Conservation (phyloP, 148 eudicot species). For the Fagopyrum homotropicum region DNA sequence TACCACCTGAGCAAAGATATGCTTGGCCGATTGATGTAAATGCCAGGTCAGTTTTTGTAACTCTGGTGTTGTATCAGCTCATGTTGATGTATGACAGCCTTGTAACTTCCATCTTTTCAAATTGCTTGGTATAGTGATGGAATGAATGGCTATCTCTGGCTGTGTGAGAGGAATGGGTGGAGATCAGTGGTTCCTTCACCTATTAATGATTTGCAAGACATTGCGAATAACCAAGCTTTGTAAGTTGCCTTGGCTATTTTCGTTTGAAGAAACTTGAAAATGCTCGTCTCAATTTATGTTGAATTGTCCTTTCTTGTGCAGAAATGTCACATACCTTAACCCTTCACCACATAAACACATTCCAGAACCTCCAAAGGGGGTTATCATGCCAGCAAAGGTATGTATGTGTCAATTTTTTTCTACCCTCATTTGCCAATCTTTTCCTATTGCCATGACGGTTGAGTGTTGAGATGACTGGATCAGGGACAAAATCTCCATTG, state of each 20-base stretch:
- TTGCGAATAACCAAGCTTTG: constrained; percentile 57
- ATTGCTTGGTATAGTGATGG: constrained; percentile 47
- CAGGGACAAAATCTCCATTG: neutral
- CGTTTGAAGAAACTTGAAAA: neutral
- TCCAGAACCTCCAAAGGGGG: constrained; percentile 67
- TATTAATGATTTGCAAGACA: constrained; percentile 53
- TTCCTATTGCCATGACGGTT: neutral
- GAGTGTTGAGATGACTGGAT: neutral
- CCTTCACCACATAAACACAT: constrained; percentile 65
- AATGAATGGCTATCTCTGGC: constrained; percentile 87
- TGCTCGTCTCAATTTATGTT: neutral
- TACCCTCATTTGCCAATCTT: neutral
- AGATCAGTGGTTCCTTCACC: constrained; percentile 49
- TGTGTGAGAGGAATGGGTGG: constrained; percentile 68
- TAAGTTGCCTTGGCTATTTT: constrained; percentile 30
- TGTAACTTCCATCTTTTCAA: neutral
- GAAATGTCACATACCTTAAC: constrained; percentile 68
- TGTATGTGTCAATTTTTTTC: neutral
- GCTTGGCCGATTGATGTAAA: constrained; percentile 53
- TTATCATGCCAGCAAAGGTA: constrained; percentile 71
- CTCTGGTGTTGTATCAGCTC: neutral
- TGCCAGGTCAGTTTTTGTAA: constrained; percentile 44
- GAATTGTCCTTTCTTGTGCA: constrained; percentile 30
- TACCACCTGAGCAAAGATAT: constrained; percentile 42
- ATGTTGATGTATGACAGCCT: neutral